Conservation (phyloP, 208 protist genomes). For the Trypanosoma vivax region DNA sequence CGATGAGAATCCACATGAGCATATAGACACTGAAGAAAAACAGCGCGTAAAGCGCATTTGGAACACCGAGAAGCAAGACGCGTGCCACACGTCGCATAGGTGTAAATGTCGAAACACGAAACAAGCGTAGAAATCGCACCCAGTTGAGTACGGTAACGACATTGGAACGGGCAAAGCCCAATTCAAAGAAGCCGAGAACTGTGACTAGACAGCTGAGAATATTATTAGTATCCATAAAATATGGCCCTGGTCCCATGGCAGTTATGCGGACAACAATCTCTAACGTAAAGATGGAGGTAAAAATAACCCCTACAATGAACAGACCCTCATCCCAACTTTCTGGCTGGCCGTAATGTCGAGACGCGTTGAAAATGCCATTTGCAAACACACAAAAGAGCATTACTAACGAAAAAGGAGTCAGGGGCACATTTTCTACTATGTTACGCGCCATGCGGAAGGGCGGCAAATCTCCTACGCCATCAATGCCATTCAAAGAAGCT, state of each 20-base stretch:
- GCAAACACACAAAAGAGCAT: constrained; percentile 74
- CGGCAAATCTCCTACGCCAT: constrained; percentile 50
- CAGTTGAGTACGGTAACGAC: constrained; percentile 85
- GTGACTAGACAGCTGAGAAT: constrained; percentile 64
- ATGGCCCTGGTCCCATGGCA: constrained; percentile 73
- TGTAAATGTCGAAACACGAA: constrained; percentile 52
- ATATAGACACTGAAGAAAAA: constrained; percentile 88
- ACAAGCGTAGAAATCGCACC: constrained; percentile 71
- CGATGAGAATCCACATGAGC: constrained; percentile 88
- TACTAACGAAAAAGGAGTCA: constrained; percentile 68
- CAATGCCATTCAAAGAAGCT: constrained; percentile 23
- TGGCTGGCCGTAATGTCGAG: constrained; percentile 74
- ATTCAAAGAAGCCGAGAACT: constrained; percentile 81
- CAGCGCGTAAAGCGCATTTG: constrained; percentile 77
- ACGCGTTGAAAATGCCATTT: constrained; percentile 86
- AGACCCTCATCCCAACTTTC: constrained; percentile 69
- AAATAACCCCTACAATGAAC: constrained; percentile 63
- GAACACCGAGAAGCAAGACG: constrained; percentile 73
- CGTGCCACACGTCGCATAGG: constrained; percentile 64
- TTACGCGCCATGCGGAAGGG: constrained; percentile 80
- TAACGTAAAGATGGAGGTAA: constrained; percentile 77
- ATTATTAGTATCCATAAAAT: constrained; percentile 72
- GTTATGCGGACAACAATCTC: constrained; percentile 80
- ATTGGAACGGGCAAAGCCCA: constrained; percentile 81
- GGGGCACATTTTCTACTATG: constrained; percentile 76